Evolutionary conservation across 352 stramenopile species (phyloP).

Genomic region (Globisporangium heterothallicum): DNA sequence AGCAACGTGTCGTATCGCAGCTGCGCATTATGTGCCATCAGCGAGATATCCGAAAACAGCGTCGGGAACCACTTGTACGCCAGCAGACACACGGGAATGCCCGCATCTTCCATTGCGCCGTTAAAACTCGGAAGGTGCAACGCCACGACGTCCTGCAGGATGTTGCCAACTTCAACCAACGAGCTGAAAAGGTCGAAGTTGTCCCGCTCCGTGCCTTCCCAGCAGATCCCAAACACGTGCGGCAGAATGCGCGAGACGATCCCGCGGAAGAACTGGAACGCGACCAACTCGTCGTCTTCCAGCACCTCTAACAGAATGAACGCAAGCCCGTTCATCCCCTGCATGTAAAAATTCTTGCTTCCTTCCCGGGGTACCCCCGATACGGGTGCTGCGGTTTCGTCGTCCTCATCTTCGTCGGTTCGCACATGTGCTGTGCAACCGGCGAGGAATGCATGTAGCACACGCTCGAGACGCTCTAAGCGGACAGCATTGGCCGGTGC

Average conservation of each 20-base stretch:
- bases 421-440: constrained; percentile 47
- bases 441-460: constrained; percentile 68
- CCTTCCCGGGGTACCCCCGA: constrained; percentile 6
- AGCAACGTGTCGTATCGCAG: constrained; percentile 72
- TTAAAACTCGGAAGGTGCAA: constrained; percentile 64
- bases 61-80: constrained; percentile 89
- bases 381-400: constrained; percentile 7
- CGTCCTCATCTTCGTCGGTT: constrained; percentile 12
- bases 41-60: constrained; percentile 78
- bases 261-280: constrained; percentile 58
- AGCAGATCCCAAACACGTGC: constrained; percentile 69
- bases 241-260: constrained; percentile 63
- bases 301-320: constrained; percentile 73
- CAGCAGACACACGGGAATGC: constrained; percentile 66
- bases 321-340: constrained; percentile 81
- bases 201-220: constrained; percentile 26
- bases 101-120: constrained; percentile 41
- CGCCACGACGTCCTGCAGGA: constrained; percentile 69
- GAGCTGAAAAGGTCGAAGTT: constrained; percentile 73
- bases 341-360: constrained; percentile 69
- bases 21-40: constrained; percentile 69
- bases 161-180: constrained; percentile 58
- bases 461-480: constrained; percentile 31
- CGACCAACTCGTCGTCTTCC: constrained; percentile 41
- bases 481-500: constrained; percentile 23